Base-by-base conservation (phyloP, 2,329 filamentous ascomycete species). In the Thyridium curvatum region DNA sequence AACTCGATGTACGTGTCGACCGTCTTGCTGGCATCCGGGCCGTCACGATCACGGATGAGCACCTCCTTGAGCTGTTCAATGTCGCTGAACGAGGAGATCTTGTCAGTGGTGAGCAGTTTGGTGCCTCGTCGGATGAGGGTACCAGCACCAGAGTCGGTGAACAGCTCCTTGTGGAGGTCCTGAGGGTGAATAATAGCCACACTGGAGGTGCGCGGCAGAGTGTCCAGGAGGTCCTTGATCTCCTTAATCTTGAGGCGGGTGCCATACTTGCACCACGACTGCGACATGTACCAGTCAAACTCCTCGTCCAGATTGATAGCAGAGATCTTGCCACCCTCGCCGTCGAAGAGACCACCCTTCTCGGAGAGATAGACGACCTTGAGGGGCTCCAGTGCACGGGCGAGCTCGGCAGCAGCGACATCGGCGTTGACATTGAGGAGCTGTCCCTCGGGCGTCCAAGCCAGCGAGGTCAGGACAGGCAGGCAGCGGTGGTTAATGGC, bases 361-460 rank as follows among this genome's bases (percentile, higher is more conserved):
- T 98, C 93, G 5, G 89, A 94, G n/a, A 97, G 74, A 61, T 96
- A 98, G 43, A 98, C 90, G 45, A 97, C 91, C 79, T 98, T 98
- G 54, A 97, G 70, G 18, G 93, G 93, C 64, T 97, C 83, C 39
- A 98, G 71, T 41, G 86, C 80, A 43, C 87, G 82, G 17, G 93
- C 91, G 44, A 98, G 73, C 67, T 96, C 91, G 48, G 90, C 90
- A 21, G 93, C 93, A 29, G 91, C 91, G 45, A 96, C 91, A 62
- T 98, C 93, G 29, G 93, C 93, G 56, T 98, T 98, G 60, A 98
- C 93, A 57, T 98, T 98, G 47, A 98, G 74, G 37, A 97, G 82
- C 61, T 91, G 88, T 8, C 93, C 93, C 47, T 95, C 89, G 34
- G 82, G 74, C 16, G 86, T 90, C 71, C 97, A 91, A 9, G 91